phyloP scores from a whole-genome alignment of 75 land plant species.

The Picea sitchensis region DNA sequence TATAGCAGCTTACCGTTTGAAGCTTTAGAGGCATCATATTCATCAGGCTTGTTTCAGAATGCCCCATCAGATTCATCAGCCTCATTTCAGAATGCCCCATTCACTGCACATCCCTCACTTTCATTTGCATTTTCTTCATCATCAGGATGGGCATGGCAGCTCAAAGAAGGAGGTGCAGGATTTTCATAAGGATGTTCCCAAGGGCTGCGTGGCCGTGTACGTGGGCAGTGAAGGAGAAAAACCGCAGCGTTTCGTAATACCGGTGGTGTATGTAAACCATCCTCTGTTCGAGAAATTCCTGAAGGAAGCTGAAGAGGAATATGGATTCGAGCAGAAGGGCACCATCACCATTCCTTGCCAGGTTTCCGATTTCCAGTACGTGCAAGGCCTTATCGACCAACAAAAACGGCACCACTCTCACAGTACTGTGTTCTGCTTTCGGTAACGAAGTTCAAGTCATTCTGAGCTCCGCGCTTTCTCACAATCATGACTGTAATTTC shows the following conservation, averaged over 20 bases:
- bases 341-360: constrained; percentile 62
- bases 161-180: neutral
- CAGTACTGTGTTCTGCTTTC: too few relatives aligned
- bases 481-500: too few relatives aligned
- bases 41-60: neutral
- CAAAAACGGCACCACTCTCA: constrained; percentile 17
- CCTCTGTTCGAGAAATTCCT: constrained; percentile 63
- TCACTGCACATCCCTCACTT: constrained; percentile 25
- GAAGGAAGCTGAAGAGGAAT: constrained; percentile 64
- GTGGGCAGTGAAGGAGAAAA: constrained; percentile 58
- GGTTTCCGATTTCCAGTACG: constrained; percentile 42
- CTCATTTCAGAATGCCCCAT: neutral
- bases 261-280: constrained; percentile 55
- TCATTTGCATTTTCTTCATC: constrained; percentile 4
- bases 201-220: constrained; percentile 53
- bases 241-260: constrained; percentile 56
- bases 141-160: too few relatives aligned
- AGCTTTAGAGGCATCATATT: neutral
- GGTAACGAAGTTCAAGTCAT: too few relatives aligned
- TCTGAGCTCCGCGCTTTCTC: too few relatives aligned
- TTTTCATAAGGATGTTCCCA: constrained; percentile 29
- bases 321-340: constrained; percentile 66
- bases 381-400: constrained; percentile 44
- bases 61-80: neutral
- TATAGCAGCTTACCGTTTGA: neutral